Evolutionary conservation across 1,284 basidiomycete species (phyloP).

Genomic region (Leucoagaricus sp.): DNA sequence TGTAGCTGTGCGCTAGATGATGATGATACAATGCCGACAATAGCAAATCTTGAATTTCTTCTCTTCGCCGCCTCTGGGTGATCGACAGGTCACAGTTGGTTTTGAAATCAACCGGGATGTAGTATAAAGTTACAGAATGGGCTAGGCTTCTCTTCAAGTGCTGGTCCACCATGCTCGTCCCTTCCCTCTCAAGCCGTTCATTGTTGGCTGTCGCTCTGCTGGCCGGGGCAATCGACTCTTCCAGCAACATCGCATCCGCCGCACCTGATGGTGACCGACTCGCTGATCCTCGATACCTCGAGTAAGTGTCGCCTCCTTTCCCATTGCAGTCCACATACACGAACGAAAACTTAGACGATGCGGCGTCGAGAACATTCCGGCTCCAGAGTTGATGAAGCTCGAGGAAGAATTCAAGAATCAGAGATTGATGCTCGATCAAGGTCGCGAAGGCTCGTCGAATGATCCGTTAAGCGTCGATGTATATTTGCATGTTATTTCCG

Average conservation of each 20-base stretch:
- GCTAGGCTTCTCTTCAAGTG: neutral
- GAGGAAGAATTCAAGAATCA: slow-evolving; percentile 5
- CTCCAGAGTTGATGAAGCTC: neutral
- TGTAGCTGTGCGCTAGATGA: neutral
- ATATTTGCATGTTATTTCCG: slow-evolving; percentile 49
- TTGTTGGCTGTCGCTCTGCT: slow-evolving; percentile 5
- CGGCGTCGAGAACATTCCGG: slow-evolving; percentile 4
- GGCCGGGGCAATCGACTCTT: neutral
- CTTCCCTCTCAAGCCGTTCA: slow-evolving; percentile 3
- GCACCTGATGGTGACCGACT: neutral
- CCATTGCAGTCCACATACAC: neutral
- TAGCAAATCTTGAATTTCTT: too few species aligned
- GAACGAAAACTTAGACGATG: neutral
- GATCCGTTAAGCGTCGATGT: slow-evolving; percentile 30
- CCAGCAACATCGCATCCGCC: neutral
- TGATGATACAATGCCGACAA: neutral
- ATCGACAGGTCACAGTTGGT: too few species aligned
- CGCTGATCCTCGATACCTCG: neutral
- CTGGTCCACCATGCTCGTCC: neutral
- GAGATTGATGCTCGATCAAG: neutral
- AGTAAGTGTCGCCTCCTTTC: neutral
- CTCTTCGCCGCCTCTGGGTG: too few species aligned
- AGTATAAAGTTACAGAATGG: too few species aligned
- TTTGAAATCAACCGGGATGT: too few species aligned
- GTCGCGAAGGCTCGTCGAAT: neutral